Evolutionary conservation across 176 grass and related monocot genomes (phyloP).

Genomic region (Guadua angustifolia): DNA sequence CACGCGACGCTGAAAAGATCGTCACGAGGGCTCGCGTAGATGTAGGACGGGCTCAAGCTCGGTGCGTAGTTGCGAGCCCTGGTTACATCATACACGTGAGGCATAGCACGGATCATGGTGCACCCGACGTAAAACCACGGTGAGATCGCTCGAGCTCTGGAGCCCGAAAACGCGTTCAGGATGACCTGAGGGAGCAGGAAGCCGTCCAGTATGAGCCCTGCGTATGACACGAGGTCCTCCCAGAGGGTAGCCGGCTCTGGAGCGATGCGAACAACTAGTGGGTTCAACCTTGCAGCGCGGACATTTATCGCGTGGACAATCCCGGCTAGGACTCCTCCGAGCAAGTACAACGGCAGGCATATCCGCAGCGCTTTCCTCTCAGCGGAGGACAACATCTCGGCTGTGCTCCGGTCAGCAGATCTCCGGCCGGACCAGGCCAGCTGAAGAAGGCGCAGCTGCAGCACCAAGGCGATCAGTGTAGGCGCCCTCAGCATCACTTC

Average conservation of each 20-base stretch:
- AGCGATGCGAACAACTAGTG: not conserved
- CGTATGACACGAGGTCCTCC: slow-evolving; percentile 55
- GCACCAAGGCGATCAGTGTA: slow-evolving; percentile 44
- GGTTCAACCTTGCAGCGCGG: not conserved
- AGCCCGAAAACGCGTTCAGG: slow-evolving; percentile 40
- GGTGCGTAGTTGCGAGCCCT: slow-evolving; percentile 35
- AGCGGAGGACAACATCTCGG: not conserved
- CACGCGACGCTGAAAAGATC: slow-evolving; percentile 62
- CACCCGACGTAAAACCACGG: slow-evolving; percentile 56
- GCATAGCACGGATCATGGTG: slow-evolving; percentile 40
- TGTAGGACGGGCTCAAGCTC: slow-evolving; percentile 29
- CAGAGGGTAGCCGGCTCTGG: slow-evolving; percentile 36
- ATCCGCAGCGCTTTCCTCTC: slow-evolving; percentile 27
- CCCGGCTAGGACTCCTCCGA: slow-evolving; percentile 15
- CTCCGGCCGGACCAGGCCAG: slow-evolving; percentile 5
- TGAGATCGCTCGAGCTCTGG: slow-evolving; percentile 39
- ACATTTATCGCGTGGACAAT: not conserved
- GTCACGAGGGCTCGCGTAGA: slow-evolving; percentile 46
- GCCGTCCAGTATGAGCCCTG: slow-evolving; percentile 56
- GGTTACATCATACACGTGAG: slow-evolving; percentile 60
- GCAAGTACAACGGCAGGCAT: slow-evolving; percentile 36
- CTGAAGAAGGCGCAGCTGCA: slow-evolving; percentile 45
- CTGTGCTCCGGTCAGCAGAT: not conserved
- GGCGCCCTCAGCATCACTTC: slow-evolving; percentile 53
- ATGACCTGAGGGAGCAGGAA: slow-evolving; percentile 66